These are phyloP conservation scores for Petunia axillaris DNA, from an alignment of 257 asterid genomes.

Conservation along the genomic window DNA sequence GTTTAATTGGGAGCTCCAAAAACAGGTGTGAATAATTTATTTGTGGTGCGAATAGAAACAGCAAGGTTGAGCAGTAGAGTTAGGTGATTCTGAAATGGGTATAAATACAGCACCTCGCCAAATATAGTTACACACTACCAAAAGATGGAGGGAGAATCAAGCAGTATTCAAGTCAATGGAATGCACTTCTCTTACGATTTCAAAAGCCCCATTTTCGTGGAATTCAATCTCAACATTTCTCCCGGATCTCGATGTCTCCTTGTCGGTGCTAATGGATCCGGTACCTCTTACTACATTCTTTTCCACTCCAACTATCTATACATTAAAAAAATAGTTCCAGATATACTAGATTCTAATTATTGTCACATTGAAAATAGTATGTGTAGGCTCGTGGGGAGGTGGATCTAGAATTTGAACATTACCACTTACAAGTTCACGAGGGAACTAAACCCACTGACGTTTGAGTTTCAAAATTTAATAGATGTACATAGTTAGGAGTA, in stretches of 20 bases:
- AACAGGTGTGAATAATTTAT: neutral
- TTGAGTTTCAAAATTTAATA: too few relatives aligned
- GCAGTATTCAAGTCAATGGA: slow-evolving; percentile 66
- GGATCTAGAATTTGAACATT: too few relatives aligned
- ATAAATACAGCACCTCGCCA: neutral
- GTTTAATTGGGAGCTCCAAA: slow-evolving; percentile 1
- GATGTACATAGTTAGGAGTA: too few relatives aligned
- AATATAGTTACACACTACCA: neutral
- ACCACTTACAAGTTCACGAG: too few relatives aligned
- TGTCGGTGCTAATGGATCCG: slow-evolving; percentile 98
- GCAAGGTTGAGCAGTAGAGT: slow-evolving; percentile 15
- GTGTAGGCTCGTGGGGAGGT: too few relatives aligned
- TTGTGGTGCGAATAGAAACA: slow-evolving; percentile 21
- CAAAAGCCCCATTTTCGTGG: slow-evolving; percentile 68
- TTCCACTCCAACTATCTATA: neutral
- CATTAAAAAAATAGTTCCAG: too few relatives aligned
- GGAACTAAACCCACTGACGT: too few relatives aligned
- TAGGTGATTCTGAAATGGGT: neutral
- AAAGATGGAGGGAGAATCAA: slow-evolving; percentile 43
- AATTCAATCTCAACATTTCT: slow-evolving; percentile 60
- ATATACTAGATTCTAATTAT: too few relatives aligned
- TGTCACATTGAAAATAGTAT: too few relatives aligned
- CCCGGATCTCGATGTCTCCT: slow-evolving; percentile 93
- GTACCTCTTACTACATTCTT: slow-evolving; percentile 32
- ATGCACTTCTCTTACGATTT: slow-evolving; percentile 87